Evolutionary conservation across 148 eudicot genomes (phyloP), one percentile per base, ranked within the genome.

Genomic region (Heliamphora exappendiculata): DNA sequence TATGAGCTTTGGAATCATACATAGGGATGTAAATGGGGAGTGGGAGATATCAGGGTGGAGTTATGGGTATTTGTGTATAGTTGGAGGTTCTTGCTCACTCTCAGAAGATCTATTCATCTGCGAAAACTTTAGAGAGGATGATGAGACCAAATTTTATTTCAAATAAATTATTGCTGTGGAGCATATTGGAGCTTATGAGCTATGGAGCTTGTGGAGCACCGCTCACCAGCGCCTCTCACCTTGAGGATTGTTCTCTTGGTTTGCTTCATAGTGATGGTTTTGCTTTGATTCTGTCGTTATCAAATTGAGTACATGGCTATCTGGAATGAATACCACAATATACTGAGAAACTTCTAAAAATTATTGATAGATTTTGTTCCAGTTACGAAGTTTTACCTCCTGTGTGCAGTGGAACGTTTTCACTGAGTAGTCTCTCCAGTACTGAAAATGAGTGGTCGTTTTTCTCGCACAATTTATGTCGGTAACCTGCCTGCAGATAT

Each of bases 1-100:
- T 88, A 76, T 91, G 96, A 87, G 98, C 98, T 86, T 88, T 92
- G 98, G 94, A 89, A 88, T 85, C 92, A 79, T 92, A 86, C 94
- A 74, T 92, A 92, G 93, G 97, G 89, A 86, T 90, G 97, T 92
- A 86, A 79, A 80, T 77, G 76, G 91, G 92, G 89, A 88, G 82
- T 88, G 92, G 90, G 92, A 83, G 83, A 82, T 79, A 59, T 84
- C 84, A 85, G 91, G 87, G 94, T 88, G 92, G 88, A 90, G 89
- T 87, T 80, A 75, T 88, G 91, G 90, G 84, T 86, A 75, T 88
- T 75, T 85, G 74, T 82, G 76, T 84, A 82, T 72, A 84, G 58
- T 80, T 82, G 94, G 94, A 86, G 81, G 88, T 84, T 83, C 84
- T 89, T 86, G 89, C 87, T 86, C 84, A 82, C 83, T 80, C 84